These are phyloP conservation scores for Thuidium tamariscinum DNA, from an alignment of 225 moss, liverwort and hornwort species.

Conservation along the genomic window DNA sequence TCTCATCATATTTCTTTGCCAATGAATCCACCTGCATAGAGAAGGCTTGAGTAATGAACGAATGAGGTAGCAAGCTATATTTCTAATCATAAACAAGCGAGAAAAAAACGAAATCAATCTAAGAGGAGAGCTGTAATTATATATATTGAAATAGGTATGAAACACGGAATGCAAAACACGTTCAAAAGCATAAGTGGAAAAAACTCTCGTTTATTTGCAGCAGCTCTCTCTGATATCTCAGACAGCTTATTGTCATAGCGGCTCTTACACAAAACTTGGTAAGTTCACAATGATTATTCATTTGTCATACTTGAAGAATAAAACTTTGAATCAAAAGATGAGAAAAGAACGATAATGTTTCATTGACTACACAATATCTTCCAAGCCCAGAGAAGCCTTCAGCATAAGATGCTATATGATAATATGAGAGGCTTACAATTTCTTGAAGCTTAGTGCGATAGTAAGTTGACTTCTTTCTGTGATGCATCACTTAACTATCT, in stretches of 20 bases:
- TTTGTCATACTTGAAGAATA: neutral
- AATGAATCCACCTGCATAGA: slow-evolving; percentile 66
- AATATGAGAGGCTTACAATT: slow-evolving; percentile 49
- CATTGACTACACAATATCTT: neutral
- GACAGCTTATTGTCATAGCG: slow-evolving; percentile 87
- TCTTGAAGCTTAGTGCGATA: slow-evolving; percentile 91
- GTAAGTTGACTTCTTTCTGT: slow-evolving; percentile 82
- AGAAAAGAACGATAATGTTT: neutral
- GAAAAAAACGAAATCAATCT: neutral
- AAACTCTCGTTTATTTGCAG: slow-evolving; percentile 96
- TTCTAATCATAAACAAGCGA: neutral
- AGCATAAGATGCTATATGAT: neutral
- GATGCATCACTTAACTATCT: slow-evolving; percentile 79
- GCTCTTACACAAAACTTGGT: slow-evolving; percentile 93
- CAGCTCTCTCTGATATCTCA: slow-evolving; percentile 84
- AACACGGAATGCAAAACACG: neutral
- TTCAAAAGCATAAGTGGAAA: neutral
- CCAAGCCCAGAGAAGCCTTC: neutral
- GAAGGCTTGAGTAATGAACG: neutral
- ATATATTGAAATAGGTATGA: neutral
- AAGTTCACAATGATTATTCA: neutral
- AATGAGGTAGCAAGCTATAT: neutral
- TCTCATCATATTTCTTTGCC: slow-evolving; percentile 95
- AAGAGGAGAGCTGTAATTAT: neutral
- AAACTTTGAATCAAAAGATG: neutral